Evolutionary conservation across 2,329 filamentous ascomycete genomes (phyloP).

Genomic region (Cordyceps cicadae): DNA sequence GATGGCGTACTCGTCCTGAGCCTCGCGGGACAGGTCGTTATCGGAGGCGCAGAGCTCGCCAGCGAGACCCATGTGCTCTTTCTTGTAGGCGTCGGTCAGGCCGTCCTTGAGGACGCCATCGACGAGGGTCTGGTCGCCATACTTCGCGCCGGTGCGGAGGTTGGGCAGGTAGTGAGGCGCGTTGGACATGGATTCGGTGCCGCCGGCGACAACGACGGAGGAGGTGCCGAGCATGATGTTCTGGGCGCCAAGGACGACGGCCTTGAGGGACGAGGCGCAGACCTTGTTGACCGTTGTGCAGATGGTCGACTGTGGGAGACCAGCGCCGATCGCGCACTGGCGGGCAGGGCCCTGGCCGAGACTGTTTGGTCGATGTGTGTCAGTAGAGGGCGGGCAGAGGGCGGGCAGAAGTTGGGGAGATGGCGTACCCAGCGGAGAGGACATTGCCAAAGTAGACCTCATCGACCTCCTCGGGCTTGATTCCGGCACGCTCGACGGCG

Average conservation of each 20-base stretch:
- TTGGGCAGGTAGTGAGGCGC: slow-evolving; percentile 88
- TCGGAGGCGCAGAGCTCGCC: slow-evolving; percentile 88
- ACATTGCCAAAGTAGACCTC: slow-evolving; percentile 99
- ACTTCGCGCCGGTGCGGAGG: slow-evolving; percentile 83
- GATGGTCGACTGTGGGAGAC: slow-evolving; percentile 69
- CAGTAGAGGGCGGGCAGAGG: not conserved
- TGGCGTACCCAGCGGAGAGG: slow-evolving; percentile 76
- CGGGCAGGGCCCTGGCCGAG: slow-evolving; percentile 93
- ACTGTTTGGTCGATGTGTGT: slow-evolving; percentile 36
- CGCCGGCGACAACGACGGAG: slow-evolving; percentile 85
- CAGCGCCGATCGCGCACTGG: slow-evolving; percentile 85
- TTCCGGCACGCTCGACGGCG: slow-evolving; percentile 77
- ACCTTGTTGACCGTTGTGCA: slow-evolving; percentile 98
- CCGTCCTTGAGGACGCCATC: slow-evolving; percentile 94
- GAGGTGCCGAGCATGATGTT: slow-evolving; percentile 97
- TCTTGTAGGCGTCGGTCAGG: slow-evolving; percentile 87
- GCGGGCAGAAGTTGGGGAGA: not conserved
- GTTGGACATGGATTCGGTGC: slow-evolving; percentile 98
- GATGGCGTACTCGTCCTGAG: slow-evolving; percentile 95
- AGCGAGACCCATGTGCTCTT: slow-evolving; percentile 93
- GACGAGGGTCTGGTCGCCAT: slow-evolving; percentile 79
- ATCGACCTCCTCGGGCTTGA: slow-evolving; percentile 84
- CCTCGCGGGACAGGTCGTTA: slow-evolving; percentile 70
- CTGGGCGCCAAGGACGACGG: slow-evolving; percentile 87
- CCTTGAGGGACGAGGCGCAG: slow-evolving; percentile 91